These are phyloP conservation scores for Cronartium quercuum DNA, from an alignment of 1,284 basidiomycete genomes.

Conservation along the genomic window DNA sequence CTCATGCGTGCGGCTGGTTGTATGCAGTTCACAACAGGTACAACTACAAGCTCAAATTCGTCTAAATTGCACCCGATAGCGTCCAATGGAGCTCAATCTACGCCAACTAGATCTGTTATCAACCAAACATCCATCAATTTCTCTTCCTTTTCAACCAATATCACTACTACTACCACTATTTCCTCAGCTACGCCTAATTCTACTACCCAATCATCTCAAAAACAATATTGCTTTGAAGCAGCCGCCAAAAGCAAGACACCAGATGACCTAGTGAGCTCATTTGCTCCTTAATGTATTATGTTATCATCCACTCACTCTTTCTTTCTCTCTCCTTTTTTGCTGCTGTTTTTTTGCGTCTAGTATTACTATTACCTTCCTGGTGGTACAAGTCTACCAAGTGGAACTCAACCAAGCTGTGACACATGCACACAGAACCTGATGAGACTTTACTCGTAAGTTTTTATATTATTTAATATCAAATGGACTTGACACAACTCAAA, in stretches of 20 bases:
- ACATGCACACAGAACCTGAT: conserved; percentile 8
- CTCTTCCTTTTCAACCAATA: too few relatives aligned
- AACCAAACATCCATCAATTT: neutral
- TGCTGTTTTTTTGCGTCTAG: neutral
- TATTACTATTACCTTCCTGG: conserved; percentile 28
- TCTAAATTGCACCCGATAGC: neutral
- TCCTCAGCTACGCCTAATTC: neutral
- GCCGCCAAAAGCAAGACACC: conserved; percentile 10
- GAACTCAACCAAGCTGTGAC: neutral
- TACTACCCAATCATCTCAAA: neutral
- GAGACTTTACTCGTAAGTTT: conserved; percentile 11
- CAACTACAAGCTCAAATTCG: too few relatives aligned
- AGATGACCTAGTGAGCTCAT: conserved; percentile 19
- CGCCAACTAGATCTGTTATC: neutral
- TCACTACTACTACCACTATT: neutral
- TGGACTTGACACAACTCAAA: neutral
- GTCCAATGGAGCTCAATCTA: neutral
- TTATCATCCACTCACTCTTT: neutral
- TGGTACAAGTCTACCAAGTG: conserved; percentile 13
- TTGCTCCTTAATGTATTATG: neutral
- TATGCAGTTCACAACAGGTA: neutral
- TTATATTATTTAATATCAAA: neutral
- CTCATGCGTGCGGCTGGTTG: conserved; percentile 19
- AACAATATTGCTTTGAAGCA: conserved; percentile 13
- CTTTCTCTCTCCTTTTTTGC: neutral